phyloP scores from a whole-genome alignment of 305 asterid genomes.

The Solanum aculeatissimum region DNA sequence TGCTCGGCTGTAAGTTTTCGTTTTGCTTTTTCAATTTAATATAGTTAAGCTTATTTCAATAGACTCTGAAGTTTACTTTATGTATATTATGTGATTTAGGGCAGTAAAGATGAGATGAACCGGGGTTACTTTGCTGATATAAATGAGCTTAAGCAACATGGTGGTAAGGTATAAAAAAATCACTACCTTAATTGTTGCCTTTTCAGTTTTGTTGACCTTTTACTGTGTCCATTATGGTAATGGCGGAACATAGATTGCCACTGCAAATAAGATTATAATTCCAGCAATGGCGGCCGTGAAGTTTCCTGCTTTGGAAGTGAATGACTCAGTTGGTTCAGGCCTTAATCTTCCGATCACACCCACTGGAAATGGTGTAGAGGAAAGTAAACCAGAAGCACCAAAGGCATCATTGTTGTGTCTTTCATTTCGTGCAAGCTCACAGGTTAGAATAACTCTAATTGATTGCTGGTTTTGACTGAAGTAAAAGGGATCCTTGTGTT shows the following conservation, averaged over 20 bases:
- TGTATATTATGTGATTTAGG: constrained; percentile 33
- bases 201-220: neutral
- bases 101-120: constrained; percentile 88
- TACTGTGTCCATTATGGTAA: neutral
- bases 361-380: constrained; percentile 10
- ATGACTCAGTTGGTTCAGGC: constrained; percentile 35
- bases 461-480: neutral
- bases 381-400: constrained; percentile 22
- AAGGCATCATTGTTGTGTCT: constrained; percentile 63
- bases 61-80: constrained; percentile 3
- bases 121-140: constrained; percentile 81
- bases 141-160: constrained; percentile 58
- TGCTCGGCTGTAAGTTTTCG: constrained; percentile 69
- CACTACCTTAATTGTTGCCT: neutral
- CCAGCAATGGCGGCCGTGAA: constrained; percentile 60
- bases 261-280: constrained; percentile 64
- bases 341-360: constrained; percentile 49
- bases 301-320: constrained; percentile 67
- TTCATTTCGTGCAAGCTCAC: constrained; percentile 69
- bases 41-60: neutral
- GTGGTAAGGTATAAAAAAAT: constrained; percentile 60
- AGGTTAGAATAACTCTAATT: constrained; percentile 22
- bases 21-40: neutral
- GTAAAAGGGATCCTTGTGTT: neutral
- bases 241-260: constrained; percentile 37